Base-by-base conservation (phyloP, 2,329 filamentous ascomycete genomes). In the Claviceps arundinis region DNA sequence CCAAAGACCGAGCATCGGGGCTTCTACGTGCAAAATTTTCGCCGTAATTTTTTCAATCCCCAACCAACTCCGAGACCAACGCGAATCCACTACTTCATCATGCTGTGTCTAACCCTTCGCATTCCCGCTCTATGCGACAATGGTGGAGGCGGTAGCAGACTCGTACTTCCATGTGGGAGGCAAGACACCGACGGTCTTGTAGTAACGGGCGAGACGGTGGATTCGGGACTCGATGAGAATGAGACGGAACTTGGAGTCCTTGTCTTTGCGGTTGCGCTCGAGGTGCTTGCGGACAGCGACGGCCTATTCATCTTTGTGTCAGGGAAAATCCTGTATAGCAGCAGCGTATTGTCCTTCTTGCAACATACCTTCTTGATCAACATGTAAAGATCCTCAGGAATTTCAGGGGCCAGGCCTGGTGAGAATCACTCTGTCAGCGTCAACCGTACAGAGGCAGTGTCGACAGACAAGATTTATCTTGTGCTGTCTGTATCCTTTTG, bases 211-310 rank as follows among this genome's bases (percentile, higher is more conserved):
- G 64, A 98, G 87, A 80, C 93, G 91, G 87, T 98, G 93, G 77
- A 98, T 97, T 77, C 94, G 89, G 72, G 93, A 97, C 83, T 98
- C 93, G 77, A 98, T 95, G 66, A 98, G 87, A 91, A 98, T 98
- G 62, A 98, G 88, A 72, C 93, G 91, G 88, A 98, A 98, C 83
- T 98, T 98, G 81, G 85, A 88, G 82, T 98, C 93, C 82, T 89
- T 95, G 83, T 98, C 93, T 85, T 98, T 98, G 78, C 93, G 91
- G 86, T 98, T 98, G 77, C 89, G 89, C 84, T 96, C 89, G 64
- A 98, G 89, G 79, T 98, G 94, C 88, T 98, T 98, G 80, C 93
- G 91, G 79, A 98, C 93, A 71, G 90, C 86, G 66, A 96, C 90
- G 66, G 90, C 90, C 89, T 93, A 57, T 57, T 42, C 60, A 67